Percentiles rank a stretch among this genome's conserved stretches.
Evolutionary conservation across 768 basidiomycete species (phyloP).

Genomic region (Termitomyces sp.): DNA sequence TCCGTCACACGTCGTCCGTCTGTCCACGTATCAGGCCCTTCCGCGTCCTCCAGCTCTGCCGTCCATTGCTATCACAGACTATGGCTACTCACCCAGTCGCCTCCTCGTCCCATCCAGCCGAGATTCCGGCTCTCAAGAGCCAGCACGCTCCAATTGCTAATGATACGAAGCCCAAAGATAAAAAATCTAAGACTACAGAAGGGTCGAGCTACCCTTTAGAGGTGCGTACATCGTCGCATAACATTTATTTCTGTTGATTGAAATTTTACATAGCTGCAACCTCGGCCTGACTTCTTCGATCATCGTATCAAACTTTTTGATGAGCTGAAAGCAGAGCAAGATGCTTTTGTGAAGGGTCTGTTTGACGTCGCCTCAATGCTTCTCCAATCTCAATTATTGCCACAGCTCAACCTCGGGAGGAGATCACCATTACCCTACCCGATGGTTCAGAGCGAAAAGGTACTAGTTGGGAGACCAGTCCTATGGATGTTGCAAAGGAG

Average conservation of each 20-base stretch:
- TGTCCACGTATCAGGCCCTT: conserved; percentile 23
- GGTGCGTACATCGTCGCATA: conserved; percentile 30
- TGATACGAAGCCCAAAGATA: conserved; percentile 21
- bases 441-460: conserved; percentile 83
- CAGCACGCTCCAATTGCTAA: conserved; percentile 26
- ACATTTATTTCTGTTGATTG: neutral
- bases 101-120: conserved; percentile 48
- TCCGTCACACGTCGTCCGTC: conserved; percentile 21
- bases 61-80: conserved; percentile 18
- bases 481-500: conserved; percentile 85
- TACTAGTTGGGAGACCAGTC: conserved; percentile 91
- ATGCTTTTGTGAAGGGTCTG: conserved; percentile 71
- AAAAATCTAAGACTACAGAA: conserved; percentile 36
- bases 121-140: conserved; percentile 39
- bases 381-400: neutral
- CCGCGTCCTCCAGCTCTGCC: conserved; percentile 6
- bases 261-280: conserved; percentile 53
- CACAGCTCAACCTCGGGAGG: conserved; percentile 72
- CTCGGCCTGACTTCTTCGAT: conserved; percentile 82
- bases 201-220: conserved; percentile 55
- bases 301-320: conserved; percentile 89
- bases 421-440: conserved; percentile 78
- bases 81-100: conserved; percentile 44
- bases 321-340: conserved; percentile 76
- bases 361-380: neutral